A percentile compares a stretch with the other conserved stretches of the same genome.
Evolutionary conservation across 73 alveolate genomes (phyloP).

Genomic region (Loxodes magnus): DNA sequence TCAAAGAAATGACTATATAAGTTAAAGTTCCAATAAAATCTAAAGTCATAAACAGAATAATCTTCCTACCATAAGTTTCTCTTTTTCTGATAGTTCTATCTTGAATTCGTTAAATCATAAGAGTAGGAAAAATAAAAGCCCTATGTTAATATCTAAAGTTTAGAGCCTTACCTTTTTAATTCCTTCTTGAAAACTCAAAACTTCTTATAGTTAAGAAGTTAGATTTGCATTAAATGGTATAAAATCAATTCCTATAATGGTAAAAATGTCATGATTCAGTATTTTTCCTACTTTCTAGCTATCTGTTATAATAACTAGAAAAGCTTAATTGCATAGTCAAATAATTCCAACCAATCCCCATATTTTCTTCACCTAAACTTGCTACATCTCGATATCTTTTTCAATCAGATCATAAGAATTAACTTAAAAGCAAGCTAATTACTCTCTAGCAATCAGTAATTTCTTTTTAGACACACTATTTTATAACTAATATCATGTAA

Average conservation of each 20-base stretch:
- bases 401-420: no score
- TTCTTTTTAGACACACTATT: no score
- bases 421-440: no score
- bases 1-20: constrained; percentile 15
- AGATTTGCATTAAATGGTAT: background rate
- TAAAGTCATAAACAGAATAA: constrained; percentile 8
- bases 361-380: no score
- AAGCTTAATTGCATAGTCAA: no score
- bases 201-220: constrained; percentile 5
- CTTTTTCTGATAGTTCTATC: background rate
- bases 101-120: constrained; percentile 59
- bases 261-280: background rate
- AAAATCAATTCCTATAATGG: background rate
- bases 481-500: no score
- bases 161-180: background rate
- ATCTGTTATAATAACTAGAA: constrained; percentile 1
- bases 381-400: no score
- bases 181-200: background rate
- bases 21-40: constrained; percentile 37
- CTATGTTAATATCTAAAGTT: constrained; percentile 15
- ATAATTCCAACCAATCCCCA: no score
- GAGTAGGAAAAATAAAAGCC: constrained; percentile 83
- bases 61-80: constrained; percentile 5
- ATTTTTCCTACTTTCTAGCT: background rate
- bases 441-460: no score